A percentile compares a stretch with the other conserved stretches of the same genome.
Evolutionary conservation across 1,284 basidiomycete species (phyloP).

Genomic region (Cystobasidium pallidum): DNA sequence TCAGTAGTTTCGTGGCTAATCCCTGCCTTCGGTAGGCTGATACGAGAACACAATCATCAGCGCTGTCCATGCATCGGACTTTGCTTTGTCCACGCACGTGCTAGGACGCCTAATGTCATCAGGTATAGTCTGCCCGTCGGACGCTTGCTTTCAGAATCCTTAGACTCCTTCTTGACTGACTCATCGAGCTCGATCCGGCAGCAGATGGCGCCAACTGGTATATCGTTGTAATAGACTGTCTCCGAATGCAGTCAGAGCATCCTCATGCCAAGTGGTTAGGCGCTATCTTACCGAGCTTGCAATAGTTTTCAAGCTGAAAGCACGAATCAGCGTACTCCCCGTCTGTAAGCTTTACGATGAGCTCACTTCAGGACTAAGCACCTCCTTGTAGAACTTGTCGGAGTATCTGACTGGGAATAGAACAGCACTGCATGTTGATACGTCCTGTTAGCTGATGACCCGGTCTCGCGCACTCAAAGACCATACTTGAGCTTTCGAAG

Average conservation of each 20-base stretch:
- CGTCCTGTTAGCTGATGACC: not conserved
- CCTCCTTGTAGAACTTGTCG: conserved; percentile 50
- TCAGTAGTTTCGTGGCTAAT: conserved; percentile 55
- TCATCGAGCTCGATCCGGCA: conserved; percentile 54
- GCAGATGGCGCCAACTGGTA: conserved; percentile 57
- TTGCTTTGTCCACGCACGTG: conserved; percentile 36
- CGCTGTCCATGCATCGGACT: not conserved
- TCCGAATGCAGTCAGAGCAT: not conserved
- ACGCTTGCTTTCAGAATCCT: conserved; percentile 20
- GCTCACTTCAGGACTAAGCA: conserved; percentile 41
- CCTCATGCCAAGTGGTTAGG: not conserved
- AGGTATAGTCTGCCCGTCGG: conserved; percentile 55
- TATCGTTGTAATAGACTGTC: conserved; percentile 57
- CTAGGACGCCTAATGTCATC: conserved; percentile 58
- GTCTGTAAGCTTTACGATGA: not conserved
- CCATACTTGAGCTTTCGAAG: conserved; percentile 50
- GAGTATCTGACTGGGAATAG: conserved; percentile 51
- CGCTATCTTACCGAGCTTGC: conserved; percentile 45
- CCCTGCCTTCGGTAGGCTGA: conserved; percentile 57
- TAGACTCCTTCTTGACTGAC: not conserved
- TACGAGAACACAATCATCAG: not conserved
- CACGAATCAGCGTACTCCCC: conserved; percentile 7
- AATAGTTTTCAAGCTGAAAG: conserved; percentile 49
- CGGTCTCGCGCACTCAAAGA: not conserved
- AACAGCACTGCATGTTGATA: conserved; percentile 26